phyloP scores from a whole-genome alignment of 179 eudicot genomes.

The Heliamphora pulchella region DNA sequence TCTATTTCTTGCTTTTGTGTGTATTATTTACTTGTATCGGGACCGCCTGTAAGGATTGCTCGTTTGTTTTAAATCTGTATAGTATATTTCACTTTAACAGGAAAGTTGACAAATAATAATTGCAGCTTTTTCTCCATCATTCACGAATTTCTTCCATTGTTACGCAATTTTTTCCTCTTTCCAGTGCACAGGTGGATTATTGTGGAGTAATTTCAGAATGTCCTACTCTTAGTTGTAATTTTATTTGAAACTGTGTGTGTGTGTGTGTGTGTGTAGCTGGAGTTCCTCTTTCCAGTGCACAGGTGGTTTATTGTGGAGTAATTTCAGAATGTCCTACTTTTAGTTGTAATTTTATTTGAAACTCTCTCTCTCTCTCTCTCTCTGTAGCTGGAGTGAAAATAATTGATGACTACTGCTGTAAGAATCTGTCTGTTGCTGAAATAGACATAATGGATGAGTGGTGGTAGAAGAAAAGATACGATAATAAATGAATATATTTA shows the following conservation, averaged over 20 bases:
- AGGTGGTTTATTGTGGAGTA: too few species aligned
- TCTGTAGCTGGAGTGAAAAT: background rate
- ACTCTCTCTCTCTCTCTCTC: background rate
- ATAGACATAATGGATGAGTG: too few species aligned
- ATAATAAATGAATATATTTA: too few species aligned
- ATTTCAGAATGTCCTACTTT: background rate
- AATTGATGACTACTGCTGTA: too few species aligned
- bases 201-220: too few species aligned
- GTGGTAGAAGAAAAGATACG: too few species aligned
- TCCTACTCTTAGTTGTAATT: background rate
- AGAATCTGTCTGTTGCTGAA: too few species aligned
- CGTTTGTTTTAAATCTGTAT: background rate
- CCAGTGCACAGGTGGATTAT: too few species aligned
- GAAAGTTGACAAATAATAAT: background rate
- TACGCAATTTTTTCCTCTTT: background rate
- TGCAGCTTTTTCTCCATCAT: background rate
- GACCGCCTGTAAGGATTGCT: background rate
- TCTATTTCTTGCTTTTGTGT: background rate
- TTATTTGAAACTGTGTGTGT: background rate
- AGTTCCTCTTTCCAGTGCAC: background rate
- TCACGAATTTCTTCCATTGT: background rate
- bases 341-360: background rate
- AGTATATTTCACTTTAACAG: background rate
- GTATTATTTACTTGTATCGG: background rate
- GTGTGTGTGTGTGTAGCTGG: background rate